phyloP scores from a whole-genome alignment of 1,284 basidiomycete species.

The Rhodotorula glutinis region DNA sequence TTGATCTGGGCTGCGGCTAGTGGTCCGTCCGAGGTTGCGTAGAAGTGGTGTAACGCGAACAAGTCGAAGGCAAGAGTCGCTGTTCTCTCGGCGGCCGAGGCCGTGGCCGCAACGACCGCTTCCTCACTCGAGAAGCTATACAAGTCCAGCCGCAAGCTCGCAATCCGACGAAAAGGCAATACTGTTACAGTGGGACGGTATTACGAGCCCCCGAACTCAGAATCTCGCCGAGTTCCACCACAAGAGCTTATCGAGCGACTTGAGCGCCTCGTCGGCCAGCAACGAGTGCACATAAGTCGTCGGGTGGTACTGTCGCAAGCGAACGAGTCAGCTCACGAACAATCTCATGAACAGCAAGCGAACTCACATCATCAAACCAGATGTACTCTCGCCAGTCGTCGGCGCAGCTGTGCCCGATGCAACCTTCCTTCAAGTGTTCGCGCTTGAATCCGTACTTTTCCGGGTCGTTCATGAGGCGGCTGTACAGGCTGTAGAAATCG shows the following conservation, averaged over 20 bases:
- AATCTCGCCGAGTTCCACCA: background rate
- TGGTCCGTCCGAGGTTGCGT: too few species aligned
- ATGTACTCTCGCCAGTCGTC: slow-evolving; percentile 14
- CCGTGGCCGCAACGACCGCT: too few species aligned
- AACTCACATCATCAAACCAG: slow-evolving; percentile 21
- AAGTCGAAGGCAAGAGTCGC: too few species aligned
- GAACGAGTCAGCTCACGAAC: background rate
- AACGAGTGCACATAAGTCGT: slow-evolving; percentile 17
- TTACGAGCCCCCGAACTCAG: too few species aligned
- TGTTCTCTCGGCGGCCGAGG: too few species aligned
- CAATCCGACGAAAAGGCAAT: too few species aligned
- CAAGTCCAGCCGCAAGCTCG: too few species aligned
- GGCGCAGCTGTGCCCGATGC: slow-evolving; percentile 11
- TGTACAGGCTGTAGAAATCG: slow-evolving; percentile 20
- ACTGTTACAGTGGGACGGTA: too few species aligned
- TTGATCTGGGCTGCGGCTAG: too few species aligned
- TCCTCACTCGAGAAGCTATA: too few species aligned
- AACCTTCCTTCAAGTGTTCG: slow-evolving; percentile 12
- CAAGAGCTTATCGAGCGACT: slow-evolving; percentile 16
- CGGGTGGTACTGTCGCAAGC: slow-evolving; percentile 12
- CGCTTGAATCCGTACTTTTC: slow-evolving; percentile 13
- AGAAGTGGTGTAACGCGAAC: too few species aligned
- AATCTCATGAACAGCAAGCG: background rate
- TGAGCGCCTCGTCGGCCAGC: slow-evolving; percentile 11
- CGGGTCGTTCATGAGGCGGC: slow-evolving; percentile 9